Base-by-base conservation (phyloP, 2,329 filamentous ascomycete species). In the Cladosporium sp. region DNA sequence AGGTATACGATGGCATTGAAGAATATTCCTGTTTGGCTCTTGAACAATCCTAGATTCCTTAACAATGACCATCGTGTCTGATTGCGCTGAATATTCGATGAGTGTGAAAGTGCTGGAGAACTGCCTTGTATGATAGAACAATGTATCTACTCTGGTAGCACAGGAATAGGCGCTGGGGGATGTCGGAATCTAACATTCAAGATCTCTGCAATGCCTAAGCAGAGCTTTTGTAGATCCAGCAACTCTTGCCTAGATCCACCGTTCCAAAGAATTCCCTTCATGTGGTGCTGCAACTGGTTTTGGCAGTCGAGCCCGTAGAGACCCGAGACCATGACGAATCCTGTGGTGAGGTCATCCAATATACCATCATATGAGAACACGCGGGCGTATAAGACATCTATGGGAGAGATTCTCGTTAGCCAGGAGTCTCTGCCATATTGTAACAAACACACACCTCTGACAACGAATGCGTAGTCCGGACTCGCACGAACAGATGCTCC, bases 221-320 rank as follows among this genome's bases (percentile, higher is more conserved):
- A 38, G 32, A 44, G 32, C 38, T 34, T 38, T 15, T 59, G 38
- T n/a, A 59, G 11, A 38, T 59, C 55, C 28, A 38, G 2, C 55
- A 59, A 44, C 21, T 59, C 55, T 38, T 36, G n/a, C 38, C 55
- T 36, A 11, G 18, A 41, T n/a, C 32, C 55, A 1, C 55, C 55
- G 8, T 59, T 59, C 32, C 38, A 59, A 26, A 59, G 55, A 32
- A 59, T 59, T 14, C 55, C 55, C 30, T 59, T 59, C 55, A 59
- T 59, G 15, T 59, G 55, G 21, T 59, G 55, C 14, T 44, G 55
- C n/a, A 59, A 30, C 32, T 59, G 55, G n/a, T 24, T 59, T 14
- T 59, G 55, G 24, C 55, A 59, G 38, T 59, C 55, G n/a, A 59
- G 32, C 32, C 55, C 55, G 15, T 38, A 38, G 8, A 59, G 55